Evolutionary conservation across 2,329 filamentous ascomycete genomes (phyloP).

Genomic region (Penicillium sp.): DNA sequence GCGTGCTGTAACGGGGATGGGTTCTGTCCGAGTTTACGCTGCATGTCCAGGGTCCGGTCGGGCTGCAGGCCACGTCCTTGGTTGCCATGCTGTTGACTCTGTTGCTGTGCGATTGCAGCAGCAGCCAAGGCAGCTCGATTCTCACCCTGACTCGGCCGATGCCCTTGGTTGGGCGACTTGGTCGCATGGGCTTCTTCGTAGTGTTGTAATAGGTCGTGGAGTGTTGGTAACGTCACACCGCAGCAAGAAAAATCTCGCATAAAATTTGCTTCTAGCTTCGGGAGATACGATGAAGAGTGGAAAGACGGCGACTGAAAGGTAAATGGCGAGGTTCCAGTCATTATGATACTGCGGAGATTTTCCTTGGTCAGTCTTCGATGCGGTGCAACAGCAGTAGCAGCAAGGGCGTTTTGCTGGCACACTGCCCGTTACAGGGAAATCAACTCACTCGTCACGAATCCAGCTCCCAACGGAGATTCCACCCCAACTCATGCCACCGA

Average conservation of each 20-base stretch:
- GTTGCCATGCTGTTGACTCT: constrained; percentile 47
- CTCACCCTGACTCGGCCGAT: constrained; percentile 54
- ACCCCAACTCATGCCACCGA: constrained; percentile 93
- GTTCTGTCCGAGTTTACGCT: constrained; percentile 40
- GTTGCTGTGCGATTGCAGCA: constrained; percentile 52
- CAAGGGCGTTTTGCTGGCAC: constrained; percentile 11
- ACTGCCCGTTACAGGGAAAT: constrained; percentile 3
- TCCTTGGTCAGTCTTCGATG: constrained; percentile 29
- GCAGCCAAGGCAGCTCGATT: constrained; percentile 54
- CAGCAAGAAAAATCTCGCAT: constrained; percentile 98
- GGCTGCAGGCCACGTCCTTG: constrained; percentile 38
- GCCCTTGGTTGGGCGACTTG: constrained; percentile 55
- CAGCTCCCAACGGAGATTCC: constrained; percentile 95
- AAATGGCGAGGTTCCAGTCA: constrained; percentile 95
- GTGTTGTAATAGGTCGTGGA: constrained; percentile 93
- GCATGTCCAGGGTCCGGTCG: constrained; percentile 38
- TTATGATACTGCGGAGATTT: constrained; percentile 70
- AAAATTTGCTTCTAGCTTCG: constrained; percentile 94
- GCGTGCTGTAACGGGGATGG: constrained; percentile 34
- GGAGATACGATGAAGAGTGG: constrained; percentile 94
- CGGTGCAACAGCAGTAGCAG: constrained; percentile 20
- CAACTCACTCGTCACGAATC: constrained; percentile 93
- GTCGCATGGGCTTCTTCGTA: constrained; percentile 94
- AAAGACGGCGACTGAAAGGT: constrained; percentile 88
- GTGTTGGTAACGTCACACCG: constrained; percentile 80